Percentiles rank a stretch among this genome's conserved stretches.
Evolutionary conservation across 805 yeast species (phyloP).

Genomic region (Yamadazyma insecticola): DNA sequence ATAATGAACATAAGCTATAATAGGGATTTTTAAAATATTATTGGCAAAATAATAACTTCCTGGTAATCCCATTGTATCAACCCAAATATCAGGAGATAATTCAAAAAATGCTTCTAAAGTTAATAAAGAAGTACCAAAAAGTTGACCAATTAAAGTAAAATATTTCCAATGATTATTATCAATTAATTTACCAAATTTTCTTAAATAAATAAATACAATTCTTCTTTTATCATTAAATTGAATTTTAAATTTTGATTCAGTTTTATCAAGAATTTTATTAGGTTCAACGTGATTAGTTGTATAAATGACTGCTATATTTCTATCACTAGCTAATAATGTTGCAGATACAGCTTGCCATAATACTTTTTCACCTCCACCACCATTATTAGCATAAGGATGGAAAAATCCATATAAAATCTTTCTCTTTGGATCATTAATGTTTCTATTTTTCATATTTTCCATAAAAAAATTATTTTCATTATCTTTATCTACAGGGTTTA

Average conservation of each 20-base stretch:
- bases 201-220: conserved; percentile 58
- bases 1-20: conserved; percentile 88
- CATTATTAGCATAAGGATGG: conserved; percentile 94
- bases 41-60: conserved; percentile 70
- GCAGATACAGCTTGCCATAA: conserved; percentile 88
- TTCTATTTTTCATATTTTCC: conserved; percentile 24
- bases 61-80: conserved; percentile 94
- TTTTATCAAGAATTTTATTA: conserved; percentile 47
- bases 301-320: conserved; percentile 64
- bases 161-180: conserved; percentile 71
- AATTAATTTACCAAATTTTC: conserved; percentile 50
- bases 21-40: conserved; percentile 60
- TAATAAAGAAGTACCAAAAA: conserved; percentile 69
- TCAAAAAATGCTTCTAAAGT: conserved; percentile 65
- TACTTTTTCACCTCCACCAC: conserved; percentile 98
- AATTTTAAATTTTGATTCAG: conserved; percentile 52
- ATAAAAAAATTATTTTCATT: conserved; percentile 19
- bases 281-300: conserved; percentile 60
- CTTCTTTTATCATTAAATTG: conserved; percentile 32
- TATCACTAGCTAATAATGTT: conserved; percentile 47
- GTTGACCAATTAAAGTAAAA: conserved; percentile 83
- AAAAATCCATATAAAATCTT: conserved; percentile 70
- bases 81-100: conserved; percentile 81
- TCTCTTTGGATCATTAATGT: conserved; percentile 34
- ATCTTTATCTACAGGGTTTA: conserved; percentile 24